These are phyloP conservation scores for Carex arenaria DNA, from an alignment of 202 grass and related monocot species.

Conservation along the genomic window DNA sequence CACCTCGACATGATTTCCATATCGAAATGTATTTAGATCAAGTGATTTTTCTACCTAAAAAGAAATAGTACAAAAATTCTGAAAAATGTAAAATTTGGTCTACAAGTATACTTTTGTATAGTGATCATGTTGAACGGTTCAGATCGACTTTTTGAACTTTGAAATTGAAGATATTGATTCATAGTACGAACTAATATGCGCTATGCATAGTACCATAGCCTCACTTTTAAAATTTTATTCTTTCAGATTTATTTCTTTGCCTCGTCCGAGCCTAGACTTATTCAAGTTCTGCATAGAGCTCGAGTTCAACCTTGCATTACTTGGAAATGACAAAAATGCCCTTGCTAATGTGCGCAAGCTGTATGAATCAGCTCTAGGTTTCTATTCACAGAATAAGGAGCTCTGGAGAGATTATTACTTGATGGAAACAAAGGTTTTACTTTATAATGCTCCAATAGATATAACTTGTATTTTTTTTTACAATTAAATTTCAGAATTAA, in stretches of 20 bases:
- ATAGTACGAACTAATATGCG: too few relatives aligned
- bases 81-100: too few relatives aligned
- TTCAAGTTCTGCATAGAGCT: slow-evolving; percentile 71
- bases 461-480: not conserved
- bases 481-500: too few relatives aligned
- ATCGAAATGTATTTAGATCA: too few relatives aligned
- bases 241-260: slow-evolving; percentile 59
- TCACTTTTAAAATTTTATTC: not conserved
- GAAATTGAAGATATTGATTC: too few relatives aligned
- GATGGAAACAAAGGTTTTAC: slow-evolving; percentile 79
- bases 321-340: slow-evolving; percentile 31
- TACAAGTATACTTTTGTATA: too few relatives aligned
- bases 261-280: slow-evolving; percentile 59
- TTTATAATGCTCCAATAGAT: not conserved
- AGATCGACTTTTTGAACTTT: too few relatives aligned
- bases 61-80: too few relatives aligned
- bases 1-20: too few relatives aligned
- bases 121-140: too few relatives aligned
- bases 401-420: slow-evolving; percentile 76
- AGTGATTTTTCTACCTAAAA: too few relatives aligned
- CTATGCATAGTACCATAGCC: too few relatives aligned
- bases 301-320: slow-evolving; percentile 53
- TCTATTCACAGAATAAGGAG: slow-evolving; percentile 54
- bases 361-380: slow-evolving; percentile 50
- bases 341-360: slow-evolving; percentile 44